Evolutionary conservation across 2,329 filamentous ascomycete species (phyloP), one percentile per base, ranked within the genome.

Genomic region (Stemphylium vesicarium): DNA sequence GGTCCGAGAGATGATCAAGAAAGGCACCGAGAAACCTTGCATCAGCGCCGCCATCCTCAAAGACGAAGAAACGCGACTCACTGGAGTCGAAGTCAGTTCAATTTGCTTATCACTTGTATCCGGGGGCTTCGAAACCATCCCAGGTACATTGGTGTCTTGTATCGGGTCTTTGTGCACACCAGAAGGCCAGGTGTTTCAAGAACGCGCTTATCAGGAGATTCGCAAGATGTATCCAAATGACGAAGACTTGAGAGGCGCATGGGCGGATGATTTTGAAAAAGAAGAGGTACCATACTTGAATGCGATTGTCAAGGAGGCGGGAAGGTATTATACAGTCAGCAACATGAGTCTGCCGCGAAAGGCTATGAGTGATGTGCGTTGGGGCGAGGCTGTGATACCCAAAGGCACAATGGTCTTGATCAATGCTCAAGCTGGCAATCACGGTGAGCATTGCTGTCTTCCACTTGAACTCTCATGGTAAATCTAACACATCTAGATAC

Each of bases 111-210:
- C 79, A 0, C 72, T 84, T 1, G 81, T 84, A 0, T 82, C 79
- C 16, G 82, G 82, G 10, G 82, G 81, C 0, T 84, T 84, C 43
- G 82, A 84, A 61, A 84, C 81, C 0, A 83, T 84, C 40, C 81
- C 82, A 0, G 81, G 81, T 0, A 84, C 81, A 0, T 57, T 84
- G n/a, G 83, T 81, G 0, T 80, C 78, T 4, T 80, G 78, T 39
- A 79, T 84, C 37, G 81, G 81, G 2, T 82, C 80, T 0, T 69
- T 84, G 0, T 78, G 74, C 1, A 83, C 80, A 0, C 67, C 72
- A 0, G 78, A 80, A 59, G 81, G 82, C 0, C 81, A 83, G 54
- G 58, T 72, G 1, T 83, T 79, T 67, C 82, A 84, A 59, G 81
- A 83, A n/a, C 74, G 77, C 5, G 82, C 82, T 0, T 83, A 82